These are phyloP conservation scores for Lepraria neglecta DNA, from an alignment of 495 filamentous ascomycete genomes.

Conservation along the genomic window DNA sequence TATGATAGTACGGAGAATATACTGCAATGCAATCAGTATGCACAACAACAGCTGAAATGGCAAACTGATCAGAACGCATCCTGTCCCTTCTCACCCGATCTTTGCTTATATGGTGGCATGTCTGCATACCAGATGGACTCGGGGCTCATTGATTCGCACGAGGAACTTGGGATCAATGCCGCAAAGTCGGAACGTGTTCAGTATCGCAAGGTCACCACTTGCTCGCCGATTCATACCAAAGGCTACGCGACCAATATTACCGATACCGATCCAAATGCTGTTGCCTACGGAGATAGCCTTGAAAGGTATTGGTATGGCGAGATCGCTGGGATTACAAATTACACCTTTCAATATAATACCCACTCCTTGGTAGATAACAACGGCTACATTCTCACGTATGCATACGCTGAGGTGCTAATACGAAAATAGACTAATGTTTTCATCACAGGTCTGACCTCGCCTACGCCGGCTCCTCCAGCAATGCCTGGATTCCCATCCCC, in stretches of 20 bases:
- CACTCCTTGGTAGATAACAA: slow-evolving; percentile 1
- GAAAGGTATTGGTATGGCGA: slow-evolving; percentile 9
- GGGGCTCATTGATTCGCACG: slow-evolving; percentile 33
- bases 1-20: slow-evolving; percentile 23
- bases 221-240: slow-evolving; percentile 14
- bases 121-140: slow-evolving; percentile 32
- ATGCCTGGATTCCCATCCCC: slow-evolving; percentile 23
- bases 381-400: slow-evolving; percentile 28
- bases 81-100: slow-evolving; percentile 31
- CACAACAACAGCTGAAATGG: slow-evolving; percentile 25
- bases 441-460: not conserved
- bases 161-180: slow-evolving; percentile 32
- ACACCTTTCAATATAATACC: slow-evolving; percentile 26
- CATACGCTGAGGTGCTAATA: not conserved
- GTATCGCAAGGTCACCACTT: slow-evolving; percentile 33
- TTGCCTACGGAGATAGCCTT: slow-evolving; percentile 16
- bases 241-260: slow-evolving; percentile 5
- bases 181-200: slow-evolving; percentile 25
- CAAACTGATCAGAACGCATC: slow-evolving; percentile 24
- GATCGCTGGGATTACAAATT: slow-evolving; percentile 17
- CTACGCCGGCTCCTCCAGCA: not conserved
- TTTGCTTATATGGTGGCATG: slow-evolving; percentile 24
- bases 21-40: slow-evolving; percentile 26
- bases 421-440: not conserved
- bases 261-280: not conserved